Evolutionary conservation across 306 rosid genomes (phyloP), one percentile per base, ranked within the genome.

Genomic region (Inga leiocalycina): DNA sequence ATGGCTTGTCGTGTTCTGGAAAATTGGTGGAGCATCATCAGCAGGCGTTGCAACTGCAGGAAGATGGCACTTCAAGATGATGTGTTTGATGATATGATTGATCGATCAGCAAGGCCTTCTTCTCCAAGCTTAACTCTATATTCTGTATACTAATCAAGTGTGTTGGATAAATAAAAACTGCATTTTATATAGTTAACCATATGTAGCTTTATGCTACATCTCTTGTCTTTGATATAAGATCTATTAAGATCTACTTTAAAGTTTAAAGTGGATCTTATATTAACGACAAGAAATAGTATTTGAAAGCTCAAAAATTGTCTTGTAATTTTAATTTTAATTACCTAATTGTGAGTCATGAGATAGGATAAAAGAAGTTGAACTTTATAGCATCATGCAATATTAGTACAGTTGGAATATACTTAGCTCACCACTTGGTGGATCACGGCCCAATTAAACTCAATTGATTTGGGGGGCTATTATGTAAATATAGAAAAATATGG

Each of bases 61-160:
- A 34, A 20, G 69, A 62, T 17, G 82, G 27, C 32, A 10, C 65
- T 61, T 69, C 78, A 77, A 83, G 79, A 76, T 69, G n/a, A 76
- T 32, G 27, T 64, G 30, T 27, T 27, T 27, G 30, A 24, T 46
- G 51, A 72, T 5, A 49, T 71, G 19, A 73, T 74, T 22, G 6
- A 11, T 44, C 77, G 6, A 11, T 44, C 77, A 43, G 34, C 17
- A 61, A 66, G 44, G 45, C 35, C 5, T 32, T 32, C 71, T 65
- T 32, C 69, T 66, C 71, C 71, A 34, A 64, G 22, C 45, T 66
- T 66, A 39, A 16, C 71, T 6, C 6, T 6, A 6, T 34, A 14
- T 14, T 15, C 44, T 66, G 8, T 32, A 32, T 30, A 32, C 11
- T 64, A 15, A 32, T 8, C 41, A 17, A 16, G 59, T 17, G 48